phyloP scores from a whole-genome alignment of 1,139 yeast species.

The Debaryomycetaceae sp. region DNA sequence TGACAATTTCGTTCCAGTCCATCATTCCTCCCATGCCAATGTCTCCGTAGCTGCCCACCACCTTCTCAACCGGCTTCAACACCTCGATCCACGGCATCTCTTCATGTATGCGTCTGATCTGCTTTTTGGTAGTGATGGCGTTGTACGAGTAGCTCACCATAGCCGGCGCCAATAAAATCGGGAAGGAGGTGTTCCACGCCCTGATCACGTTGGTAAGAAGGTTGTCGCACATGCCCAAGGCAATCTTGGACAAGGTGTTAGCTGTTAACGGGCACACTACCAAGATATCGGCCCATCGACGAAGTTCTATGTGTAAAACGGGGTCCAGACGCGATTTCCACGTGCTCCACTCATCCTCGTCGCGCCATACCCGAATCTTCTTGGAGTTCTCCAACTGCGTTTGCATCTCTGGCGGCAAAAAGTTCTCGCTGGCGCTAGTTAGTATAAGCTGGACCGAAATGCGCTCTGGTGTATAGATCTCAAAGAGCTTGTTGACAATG shows the following conservation, averaged over 20 bases:
- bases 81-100: conserved; percentile 92
- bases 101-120: conserved; percentile 66
- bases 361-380: conserved; percentile 75
- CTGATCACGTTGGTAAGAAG: conserved; percentile 80
- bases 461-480: conserved; percentile 70
- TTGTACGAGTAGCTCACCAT: conserved; percentile 91
- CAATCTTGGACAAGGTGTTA: conserved; percentile 83
- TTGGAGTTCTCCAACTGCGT: conserved; percentile 30
- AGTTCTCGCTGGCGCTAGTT: conserved; percentile 80
- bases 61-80: conserved; percentile 87
- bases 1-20: conserved; percentile 89
- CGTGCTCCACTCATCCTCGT: conserved; percentile 85
- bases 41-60: conserved; percentile 88
- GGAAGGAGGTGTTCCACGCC: conserved; percentile 90
- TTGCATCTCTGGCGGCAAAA: conserved; percentile 58
- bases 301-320: conserved; percentile 83
- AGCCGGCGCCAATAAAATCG: conserved; percentile 86
- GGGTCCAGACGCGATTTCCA: conserved; percentile 88
- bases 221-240: conserved; percentile 87
- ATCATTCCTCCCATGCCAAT: conserved; percentile 94
- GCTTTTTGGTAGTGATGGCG: conserved; percentile 82
- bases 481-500: conserved; percentile 72
- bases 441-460: conserved; percentile 76
- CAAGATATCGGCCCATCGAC: conserved; percentile 94
- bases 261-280: conserved; percentile 89